Evolutionary conservation across 306 rosid species (phyloP).

Genomic region (Neltuma alba): DNA sequence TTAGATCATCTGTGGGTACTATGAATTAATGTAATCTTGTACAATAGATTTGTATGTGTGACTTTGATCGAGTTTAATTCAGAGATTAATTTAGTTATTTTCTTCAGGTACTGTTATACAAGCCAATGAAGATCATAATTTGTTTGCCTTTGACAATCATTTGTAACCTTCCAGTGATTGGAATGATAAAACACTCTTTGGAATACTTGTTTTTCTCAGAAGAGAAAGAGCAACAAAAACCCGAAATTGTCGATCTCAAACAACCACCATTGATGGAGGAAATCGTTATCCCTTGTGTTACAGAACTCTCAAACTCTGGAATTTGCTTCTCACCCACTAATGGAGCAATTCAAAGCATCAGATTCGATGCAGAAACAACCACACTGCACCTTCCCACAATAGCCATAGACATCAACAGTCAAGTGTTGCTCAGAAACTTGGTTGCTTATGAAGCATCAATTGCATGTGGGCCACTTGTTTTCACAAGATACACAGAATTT

Average conservation of each 20-base stretch:
- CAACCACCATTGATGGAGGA: slow-evolving; percentile 70
- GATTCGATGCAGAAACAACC: slow-evolving; percentile 51
- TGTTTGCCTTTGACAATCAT: slow-evolving; percentile 74
- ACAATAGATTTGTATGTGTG: neutral
- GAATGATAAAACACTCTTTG: slow-evolving; percentile 43
- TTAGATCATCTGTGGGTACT: neutral
- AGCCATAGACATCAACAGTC: slow-evolving; percentile 56
- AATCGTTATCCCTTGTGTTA: slow-evolving; percentile 73
- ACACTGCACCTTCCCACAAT: slow-evolving; percentile 67
- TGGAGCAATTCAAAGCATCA: slow-evolving; percentile 56
- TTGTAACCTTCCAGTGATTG: slow-evolving; percentile 48
- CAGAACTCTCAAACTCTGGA: slow-evolving; percentile 61
- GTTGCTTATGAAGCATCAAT: slow-evolving; percentile 85
- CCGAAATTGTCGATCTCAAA: slow-evolving; percentile 40
- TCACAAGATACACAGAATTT: slow-evolving; percentile 75
- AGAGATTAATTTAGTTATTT: neutral
- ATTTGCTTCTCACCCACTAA: slow-evolving; percentile 51
- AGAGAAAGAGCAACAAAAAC: slow-evolving; percentile 29
- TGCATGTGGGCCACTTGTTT: slow-evolving; percentile 63
- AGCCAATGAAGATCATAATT: slow-evolving; percentile 49
- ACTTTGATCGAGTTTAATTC: neutral
- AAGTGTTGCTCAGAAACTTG: slow-evolving; percentile 66
- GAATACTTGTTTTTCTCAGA: slow-evolving; percentile 41
- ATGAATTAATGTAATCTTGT: neutral
- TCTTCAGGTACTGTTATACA: slow-evolving; percentile 39